These are phyloP conservation scores for Peronospora farinosa DNA, from an alignment of 352 stramenopile species.

Conservation along the genomic window DNA sequence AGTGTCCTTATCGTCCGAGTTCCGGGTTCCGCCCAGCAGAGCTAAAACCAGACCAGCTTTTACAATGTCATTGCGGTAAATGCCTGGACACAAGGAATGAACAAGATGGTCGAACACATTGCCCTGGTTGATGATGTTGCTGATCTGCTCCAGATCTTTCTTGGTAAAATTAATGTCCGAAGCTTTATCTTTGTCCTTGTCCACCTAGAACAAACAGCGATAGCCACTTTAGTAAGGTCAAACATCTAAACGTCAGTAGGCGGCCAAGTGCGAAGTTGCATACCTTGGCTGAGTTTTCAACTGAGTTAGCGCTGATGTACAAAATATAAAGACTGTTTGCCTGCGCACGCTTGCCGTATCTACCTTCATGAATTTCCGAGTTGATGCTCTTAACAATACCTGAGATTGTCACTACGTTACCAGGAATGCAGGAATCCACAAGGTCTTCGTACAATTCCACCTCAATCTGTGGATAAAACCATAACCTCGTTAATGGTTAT, in stretches of 20 bases:
- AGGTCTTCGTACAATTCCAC: conserved; percentile 89
- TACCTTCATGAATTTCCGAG: conserved; percentile 86
- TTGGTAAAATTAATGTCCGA: conserved; percentile 78
- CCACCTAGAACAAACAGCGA: conserved; percentile 12
- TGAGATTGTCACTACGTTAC: conserved; percentile 91
- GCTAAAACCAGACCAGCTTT: conserved; percentile 94
- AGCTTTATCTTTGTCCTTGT: conserved; percentile 49
- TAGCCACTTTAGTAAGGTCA: not conserved
- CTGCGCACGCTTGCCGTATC: conserved; percentile 86
- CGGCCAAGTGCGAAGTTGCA: not conserved
- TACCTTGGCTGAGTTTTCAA: conserved; percentile 68
- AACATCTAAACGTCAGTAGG: not conserved
- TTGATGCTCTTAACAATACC: conserved; percentile 94
- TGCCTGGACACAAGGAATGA: conserved; percentile 91
- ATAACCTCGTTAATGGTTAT: not conserved
- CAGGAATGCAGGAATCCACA: conserved; percentile 93
- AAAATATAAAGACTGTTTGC: conserved; percentile 91
- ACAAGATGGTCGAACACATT: conserved; percentile 93
- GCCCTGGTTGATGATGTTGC: conserved; percentile 80
- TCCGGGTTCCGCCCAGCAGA: conserved; percentile 90
- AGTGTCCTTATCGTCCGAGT: conserved; percentile 48
- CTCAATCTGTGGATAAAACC: conserved; percentile 50
- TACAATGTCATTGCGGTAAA: conserved; percentile 97
- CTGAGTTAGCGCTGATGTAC: conserved; percentile 90
- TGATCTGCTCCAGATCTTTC: conserved; percentile 89